Conservation (phyloP, 169 alveolate genomes). For the Plasmodium malariae region DNA sequence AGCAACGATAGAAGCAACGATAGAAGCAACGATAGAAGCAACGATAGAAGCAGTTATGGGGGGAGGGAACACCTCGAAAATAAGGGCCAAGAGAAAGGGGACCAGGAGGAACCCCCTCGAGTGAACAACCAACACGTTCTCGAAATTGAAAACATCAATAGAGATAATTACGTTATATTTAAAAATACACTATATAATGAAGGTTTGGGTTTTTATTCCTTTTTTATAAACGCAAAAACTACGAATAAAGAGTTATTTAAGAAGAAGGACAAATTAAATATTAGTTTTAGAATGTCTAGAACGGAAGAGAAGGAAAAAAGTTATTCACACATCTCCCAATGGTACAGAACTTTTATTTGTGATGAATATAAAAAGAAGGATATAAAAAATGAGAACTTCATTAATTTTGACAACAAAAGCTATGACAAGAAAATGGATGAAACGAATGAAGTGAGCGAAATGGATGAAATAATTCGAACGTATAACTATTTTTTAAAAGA, state of each 20-base stretch:
- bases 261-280: neutral
- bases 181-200: slow-evolving; percentile 33
- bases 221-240: slow-evolving; percentile 41
- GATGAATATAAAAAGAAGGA: slow-evolving; percentile 46
- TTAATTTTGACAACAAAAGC: slow-evolving; percentile 1
- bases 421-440: neutral
- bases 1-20: neutral
- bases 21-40: neutral
- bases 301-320: neutral
- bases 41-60: neutral
- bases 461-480: slow-evolving; percentile 1
- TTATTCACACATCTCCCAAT: neutral
- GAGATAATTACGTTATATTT: slow-evolving; percentile 45
- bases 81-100: neutral
- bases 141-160: slow-evolving; percentile 65
- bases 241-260: slow-evolving; percentile 18
- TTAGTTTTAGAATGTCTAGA: slow-evolving; percentile 1
- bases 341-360: slow-evolving; percentile 35
- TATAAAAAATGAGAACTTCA: slow-evolving; percentile 46
- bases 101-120: no score
- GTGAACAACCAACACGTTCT: neutral
- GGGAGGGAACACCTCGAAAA: neutral
- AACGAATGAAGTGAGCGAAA: neutral
- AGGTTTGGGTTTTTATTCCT: slow-evolving; percentile 61
- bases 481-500: slow-evolving; percentile 39